Evolutionary conservation across 768 basidiomycete genomes (phyloP), one percentile per base, ranked within the genome.

Genomic region (Phanerochaete carnosa): DNA sequence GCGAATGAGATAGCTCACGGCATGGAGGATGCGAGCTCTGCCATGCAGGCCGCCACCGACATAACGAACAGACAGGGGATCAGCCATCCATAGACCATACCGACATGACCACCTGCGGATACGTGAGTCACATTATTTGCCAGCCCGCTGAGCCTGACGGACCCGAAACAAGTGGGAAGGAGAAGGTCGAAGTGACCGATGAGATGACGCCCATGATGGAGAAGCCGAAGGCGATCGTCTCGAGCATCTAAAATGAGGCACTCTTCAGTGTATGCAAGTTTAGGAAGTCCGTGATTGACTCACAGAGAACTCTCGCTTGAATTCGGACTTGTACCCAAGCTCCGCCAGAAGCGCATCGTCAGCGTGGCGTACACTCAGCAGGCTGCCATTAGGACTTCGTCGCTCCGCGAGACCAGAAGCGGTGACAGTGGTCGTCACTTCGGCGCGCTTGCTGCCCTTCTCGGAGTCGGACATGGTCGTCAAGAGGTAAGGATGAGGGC

Each of bases 31-130:
- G 85, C 80, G 33, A 90, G 65, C 67, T 90, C 89, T 3, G 88
- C 88, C 79, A 90, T 84, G n/a, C 83, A 87, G 16, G 85, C 77
- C 3, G 89, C 88, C 16, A 90, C 79, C 5, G 80, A 77, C 75
- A 85, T 77, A 28, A 90, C 89, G 62, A 90, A 90, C 49, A 85
- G 73, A 64, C 78, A 80, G 6, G 88, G 89, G 64, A 89, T 87
- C 28, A 89, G 73, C 89, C 88, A 90, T 37, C 88, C 89, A 75
- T 85, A 90, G 22, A 89, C 81, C 80, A 90, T 84, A 16, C 89
- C 89, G 25, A 88, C 87, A 72, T 90, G 88, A 2, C 89, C 89
- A 57, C 89, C 89, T 85, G 53, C 23, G 32, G 22, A 50, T 2
- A 19, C 12, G 46, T n/a, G 45, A 45, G 8, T 35, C n/a, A 23